phyloP scores from a whole-genome alignment of 345 rosid species.

The Brassica carinata region DNA sequence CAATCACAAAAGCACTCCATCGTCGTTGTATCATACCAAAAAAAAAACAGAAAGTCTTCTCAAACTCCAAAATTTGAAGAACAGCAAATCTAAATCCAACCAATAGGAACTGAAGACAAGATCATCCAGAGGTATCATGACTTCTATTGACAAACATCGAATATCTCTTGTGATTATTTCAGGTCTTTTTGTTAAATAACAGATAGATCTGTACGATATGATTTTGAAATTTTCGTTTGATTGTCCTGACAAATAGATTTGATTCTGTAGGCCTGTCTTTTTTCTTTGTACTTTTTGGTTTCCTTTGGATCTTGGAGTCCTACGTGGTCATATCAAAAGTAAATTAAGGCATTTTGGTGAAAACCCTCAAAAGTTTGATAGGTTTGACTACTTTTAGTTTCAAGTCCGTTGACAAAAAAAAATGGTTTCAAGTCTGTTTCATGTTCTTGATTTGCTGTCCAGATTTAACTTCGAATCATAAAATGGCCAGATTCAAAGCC shows the following conservation, averaged over 20 bases:
- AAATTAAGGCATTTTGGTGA: neutral
- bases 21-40: slow-evolving; percentile 9
- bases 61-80: slow-evolving; percentile 19
- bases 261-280: neutral
- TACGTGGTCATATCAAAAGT: slow-evolving; percentile 17
- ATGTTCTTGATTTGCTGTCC: slow-evolving; percentile 15
- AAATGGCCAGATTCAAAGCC: neutral
- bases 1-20: slow-evolving; percentile 22
- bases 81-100: slow-evolving; percentile 27
- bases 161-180: neutral
- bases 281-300: neutral
- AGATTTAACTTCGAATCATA: neutral
- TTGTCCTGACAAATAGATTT: neutral
- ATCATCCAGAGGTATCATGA: slow-evolving; percentile 33
- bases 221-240: slow-evolving; percentile 10
- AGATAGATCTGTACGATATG: neutral
- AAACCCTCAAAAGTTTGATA: slow-evolving; percentile 1
- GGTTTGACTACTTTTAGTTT: slow-evolving; percentile 21
- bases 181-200: neutral
- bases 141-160: neutral
- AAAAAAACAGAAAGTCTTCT: slow-evolving; percentile 21
- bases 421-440: neutral
- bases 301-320: neutral
- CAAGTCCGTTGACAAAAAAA: neutral
- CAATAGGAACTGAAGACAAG: slow-evolving; percentile 18